Evolutionary conservation across 805 yeast genomes (phyloP).

Genomic region (Metschnikowia borealis): DNA sequence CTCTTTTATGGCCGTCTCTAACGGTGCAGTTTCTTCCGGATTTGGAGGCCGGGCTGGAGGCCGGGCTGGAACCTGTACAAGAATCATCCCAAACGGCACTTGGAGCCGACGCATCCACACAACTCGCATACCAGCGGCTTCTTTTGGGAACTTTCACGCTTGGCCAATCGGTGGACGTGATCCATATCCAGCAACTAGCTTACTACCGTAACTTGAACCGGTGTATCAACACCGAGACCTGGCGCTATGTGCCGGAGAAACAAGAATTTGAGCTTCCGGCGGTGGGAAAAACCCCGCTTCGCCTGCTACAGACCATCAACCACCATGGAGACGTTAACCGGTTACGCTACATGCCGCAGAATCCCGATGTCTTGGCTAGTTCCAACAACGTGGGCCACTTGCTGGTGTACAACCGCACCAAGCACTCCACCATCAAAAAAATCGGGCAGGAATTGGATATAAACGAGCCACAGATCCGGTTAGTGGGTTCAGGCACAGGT

Average conservation of each 20-base stretch:
- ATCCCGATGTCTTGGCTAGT: conserved; percentile 77
- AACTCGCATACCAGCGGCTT: conserved; percentile 16
- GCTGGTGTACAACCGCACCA: conserved; percentile 75
- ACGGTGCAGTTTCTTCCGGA: conserved; percentile 65
- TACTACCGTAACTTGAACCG: conserved; percentile 28
- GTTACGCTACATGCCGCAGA: conserved; percentile 75
- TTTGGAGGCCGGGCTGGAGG: conserved; percentile 16
- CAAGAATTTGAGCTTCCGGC: conserved; percentile 37
- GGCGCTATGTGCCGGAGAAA: conserved; percentile 36
- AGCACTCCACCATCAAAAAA: conserved; percentile 48
- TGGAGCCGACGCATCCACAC: neutral
- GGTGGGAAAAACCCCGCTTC: conserved; percentile 25
- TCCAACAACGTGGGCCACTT: conserved; percentile 63
- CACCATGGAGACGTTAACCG: conserved; percentile 72
- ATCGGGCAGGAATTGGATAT: conserved; percentile 25
- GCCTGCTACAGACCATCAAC: conserved; percentile 52
- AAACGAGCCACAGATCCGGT: conserved; percentile 48
- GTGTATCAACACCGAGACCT: conserved; percentile 34
- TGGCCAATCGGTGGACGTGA: conserved; percentile 18
- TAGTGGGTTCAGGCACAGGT: conserved; percentile 15
- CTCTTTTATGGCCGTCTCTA: conserved; percentile 62
- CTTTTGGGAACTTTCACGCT: conserved; percentile 18
- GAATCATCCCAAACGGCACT: neutral
- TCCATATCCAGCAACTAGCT: conserved; percentile 32
- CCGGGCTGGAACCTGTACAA: neutral